Conservation (phyloP, 768 basidiomycete genomes). For the Kwoniella bestiolae region DNA sequence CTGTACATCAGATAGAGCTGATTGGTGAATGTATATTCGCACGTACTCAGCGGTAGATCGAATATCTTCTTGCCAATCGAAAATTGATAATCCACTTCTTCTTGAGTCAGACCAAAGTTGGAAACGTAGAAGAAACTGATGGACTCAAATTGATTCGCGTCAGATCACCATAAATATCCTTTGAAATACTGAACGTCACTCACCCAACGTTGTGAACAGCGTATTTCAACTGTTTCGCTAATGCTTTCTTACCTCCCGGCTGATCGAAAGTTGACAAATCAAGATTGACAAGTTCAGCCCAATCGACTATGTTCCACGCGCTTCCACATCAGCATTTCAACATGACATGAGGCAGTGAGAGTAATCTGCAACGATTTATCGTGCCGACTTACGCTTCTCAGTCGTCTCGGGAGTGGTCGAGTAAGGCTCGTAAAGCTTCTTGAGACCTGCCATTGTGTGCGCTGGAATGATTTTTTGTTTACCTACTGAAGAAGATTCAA, state of each 20-base stretch:
- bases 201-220: constrained; percentile 55
- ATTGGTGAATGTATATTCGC: background rate
- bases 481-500: too few relatives aligned
- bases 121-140: constrained; percentile 62
- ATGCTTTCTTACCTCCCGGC: constrained; percentile 59
- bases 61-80: constrained; percentile 60
- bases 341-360: too few relatives aligned
- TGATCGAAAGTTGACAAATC: constrained; percentile 59
- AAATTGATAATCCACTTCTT: constrained; percentile 61
- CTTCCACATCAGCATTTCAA: too few relatives aligned
- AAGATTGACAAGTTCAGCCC: constrained; percentile 31
- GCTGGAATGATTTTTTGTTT: too few relatives aligned
- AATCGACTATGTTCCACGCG: background rate
- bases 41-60: constrained; percentile 58
- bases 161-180: background rate
- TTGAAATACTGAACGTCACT: background rate
- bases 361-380: too few relatives aligned
- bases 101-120: constrained; percentile 62
- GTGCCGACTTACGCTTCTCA: background rate
- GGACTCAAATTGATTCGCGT: constrained; percentile 20
- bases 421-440: background rate
- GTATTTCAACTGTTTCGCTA: constrained; percentile 58
- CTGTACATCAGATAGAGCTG: background rate
- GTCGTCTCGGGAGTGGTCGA: constrained; percentile 7
- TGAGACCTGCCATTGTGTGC: too few relatives aligned